These are phyloP conservation scores for Piromyces sp. DNA, from an alignment of 192 early-diverging fungal species.

Conservation along the genomic window DNA sequence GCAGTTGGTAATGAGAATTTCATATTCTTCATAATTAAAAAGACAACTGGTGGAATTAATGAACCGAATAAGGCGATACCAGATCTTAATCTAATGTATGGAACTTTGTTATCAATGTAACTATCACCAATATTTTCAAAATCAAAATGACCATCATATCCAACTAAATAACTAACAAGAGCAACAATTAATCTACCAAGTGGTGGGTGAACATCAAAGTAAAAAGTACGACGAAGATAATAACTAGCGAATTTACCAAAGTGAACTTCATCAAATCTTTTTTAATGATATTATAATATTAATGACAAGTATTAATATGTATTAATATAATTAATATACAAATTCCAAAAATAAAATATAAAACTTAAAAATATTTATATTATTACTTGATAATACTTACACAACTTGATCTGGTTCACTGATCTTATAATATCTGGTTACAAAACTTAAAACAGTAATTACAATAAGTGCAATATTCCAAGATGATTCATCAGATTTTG, in stretches of 20 bases:
- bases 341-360: too few species aligned
- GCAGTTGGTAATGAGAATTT: slow-evolving; percentile 61
- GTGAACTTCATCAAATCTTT: slow-evolving; percentile 93
- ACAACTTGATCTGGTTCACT: slow-evolving; percentile 56
- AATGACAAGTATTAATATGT: not conserved
- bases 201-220: slow-evolving; percentile 96
- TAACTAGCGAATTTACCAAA: slow-evolving; percentile 96
- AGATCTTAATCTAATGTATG: slow-evolving; percentile 65
- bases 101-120: slow-evolving; percentile 75
- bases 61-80: slow-evolving; percentile 66
- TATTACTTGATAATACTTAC: slow-evolving; percentile 7
- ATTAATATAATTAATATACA: not conserved
- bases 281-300: not conserved
- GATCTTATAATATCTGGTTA: slow-evolving; percentile 52
- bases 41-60: slow-evolving; percentile 54
- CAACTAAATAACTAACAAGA: slow-evolving; percentile 58
- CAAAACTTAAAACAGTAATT: slow-evolving; percentile 23
- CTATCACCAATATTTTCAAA: slow-evolving; percentile 89
- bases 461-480: slow-evolving; percentile 11
- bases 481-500: slow-evolving; percentile 1
- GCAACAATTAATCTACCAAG: slow-evolving; percentile 84
- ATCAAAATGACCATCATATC: slow-evolving; percentile 88
- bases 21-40: slow-evolving; percentile 72
- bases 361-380: too few species aligned
- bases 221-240: slow-evolving; percentile 75